Percentiles rank a stretch among this genome's conserved stretches.
phyloP scores from a whole-genome alignment of 305 asterid genomes.

The Vinca major region DNA sequence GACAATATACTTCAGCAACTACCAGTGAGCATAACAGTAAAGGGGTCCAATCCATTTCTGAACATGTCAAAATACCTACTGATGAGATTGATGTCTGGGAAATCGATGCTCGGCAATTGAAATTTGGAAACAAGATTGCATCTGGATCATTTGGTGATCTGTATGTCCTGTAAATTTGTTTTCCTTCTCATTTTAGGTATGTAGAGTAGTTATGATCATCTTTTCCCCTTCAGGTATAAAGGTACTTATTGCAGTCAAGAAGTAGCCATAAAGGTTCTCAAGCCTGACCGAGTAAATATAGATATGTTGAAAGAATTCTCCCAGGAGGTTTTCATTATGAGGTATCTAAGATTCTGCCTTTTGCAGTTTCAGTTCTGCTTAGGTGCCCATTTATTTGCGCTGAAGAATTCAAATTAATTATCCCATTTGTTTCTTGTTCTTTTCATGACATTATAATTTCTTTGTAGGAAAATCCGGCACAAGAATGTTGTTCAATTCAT shows the following conservation, averaged over 20 bases:
- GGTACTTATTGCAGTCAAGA: conserved; percentile 90
- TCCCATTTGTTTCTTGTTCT: conserved; percentile 6
- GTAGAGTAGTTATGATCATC: conserved; percentile 3
- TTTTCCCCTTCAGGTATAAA: conserved; percentile 52
- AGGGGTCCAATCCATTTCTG: conserved; percentile 20
- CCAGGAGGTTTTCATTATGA: conserved; percentile 95
- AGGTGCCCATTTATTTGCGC: neutral
- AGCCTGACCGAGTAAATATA: conserved; percentile 64
- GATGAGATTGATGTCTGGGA: conserved; percentile 99
- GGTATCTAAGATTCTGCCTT: conserved; percentile 36
- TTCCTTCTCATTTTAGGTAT: conserved; percentile 15
- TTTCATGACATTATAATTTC: neutral
- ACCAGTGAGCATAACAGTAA: conserved; percentile 14
- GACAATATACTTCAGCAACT: conserved; percentile 14
- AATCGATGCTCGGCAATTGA: conserved; percentile 63
- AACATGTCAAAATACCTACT: conserved; percentile 63
- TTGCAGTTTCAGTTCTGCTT: neutral
- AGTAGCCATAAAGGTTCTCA: conserved; percentile 94
- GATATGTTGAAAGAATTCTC: conserved; percentile 86
- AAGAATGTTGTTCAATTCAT: conserved; percentile 44
- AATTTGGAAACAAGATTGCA: conserved; percentile 72
- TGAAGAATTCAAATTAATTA: neutral
- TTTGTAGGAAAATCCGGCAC: conserved; percentile 37
- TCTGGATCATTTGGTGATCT: conserved; percentile 92
- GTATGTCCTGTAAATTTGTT: conserved; percentile 38